phyloP scores from a whole-genome alignment of 2,329 filamentous ascomycete species.

The Pseudogymnoascus sp. region DNA sequence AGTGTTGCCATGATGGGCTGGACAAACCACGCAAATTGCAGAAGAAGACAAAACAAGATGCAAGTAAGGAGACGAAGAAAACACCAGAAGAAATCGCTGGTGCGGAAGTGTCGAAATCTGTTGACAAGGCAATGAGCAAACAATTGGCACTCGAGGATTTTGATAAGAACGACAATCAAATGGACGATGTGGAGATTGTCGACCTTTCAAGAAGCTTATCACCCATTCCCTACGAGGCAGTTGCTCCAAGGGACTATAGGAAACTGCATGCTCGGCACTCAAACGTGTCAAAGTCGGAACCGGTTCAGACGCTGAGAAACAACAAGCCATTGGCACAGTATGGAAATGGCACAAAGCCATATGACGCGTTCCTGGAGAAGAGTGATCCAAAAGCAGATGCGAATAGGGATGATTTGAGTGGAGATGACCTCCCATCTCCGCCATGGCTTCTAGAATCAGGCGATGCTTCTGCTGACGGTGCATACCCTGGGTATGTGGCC shows the following conservation, averaged over 20 bases:
- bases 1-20: conserved; percentile 65
- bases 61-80: not conserved
- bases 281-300: conserved; percentile 20
- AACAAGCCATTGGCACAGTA: conserved; percentile 23
- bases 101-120: not conserved
- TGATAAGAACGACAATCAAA: not conserved
- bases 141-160: not conserved
- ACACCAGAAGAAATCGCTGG: not conserved
- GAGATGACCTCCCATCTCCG: conserved; percentile 34
- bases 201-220: conserved; percentile 21
- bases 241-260: conserved; percentile 22
- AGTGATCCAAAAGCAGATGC: conserved; percentile 9
- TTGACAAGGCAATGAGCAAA: not conserved
- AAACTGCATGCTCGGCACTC: conserved; percentile 28
- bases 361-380: conserved; percentile 18
- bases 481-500: conserved; percentile 5
- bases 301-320: conserved; percentile 20
- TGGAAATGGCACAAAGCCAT: conserved; percentile 17
- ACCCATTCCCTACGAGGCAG: conserved; percentile 16
- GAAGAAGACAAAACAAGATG: not conserved
- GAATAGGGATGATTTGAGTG: conserved; percentile 22
- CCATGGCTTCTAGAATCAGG: conserved; percentile 24
- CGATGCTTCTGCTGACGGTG: conserved; percentile 5
- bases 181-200: conserved; percentile 22
- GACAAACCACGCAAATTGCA: conserved; percentile 45